These are phyloP conservation scores for Discostella pseudostelligera DNA, from an alignment of 108 stramenopile genomes.

Conservation along the genomic window DNA sequence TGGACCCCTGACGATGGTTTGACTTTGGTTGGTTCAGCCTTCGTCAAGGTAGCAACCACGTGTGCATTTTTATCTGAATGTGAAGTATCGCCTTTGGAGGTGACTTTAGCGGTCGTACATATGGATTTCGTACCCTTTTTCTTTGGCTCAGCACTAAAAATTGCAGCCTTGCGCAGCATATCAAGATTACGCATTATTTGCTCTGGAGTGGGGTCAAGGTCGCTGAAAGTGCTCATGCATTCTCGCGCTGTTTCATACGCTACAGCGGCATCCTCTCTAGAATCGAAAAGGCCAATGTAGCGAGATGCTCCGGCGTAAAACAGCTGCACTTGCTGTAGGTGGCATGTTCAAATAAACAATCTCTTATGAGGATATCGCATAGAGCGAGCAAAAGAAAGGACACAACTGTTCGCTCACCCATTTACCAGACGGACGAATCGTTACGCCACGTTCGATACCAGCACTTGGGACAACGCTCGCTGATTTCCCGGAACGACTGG, in stretches of 20 bases:
- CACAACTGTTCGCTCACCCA: slow-evolving; percentile 44
- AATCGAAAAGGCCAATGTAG: slow-evolving; percentile 85
- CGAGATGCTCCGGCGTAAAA: slow-evolving; percentile 83
- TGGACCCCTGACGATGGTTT: too few species aligned
- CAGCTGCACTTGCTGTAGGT: slow-evolving; percentile 69
- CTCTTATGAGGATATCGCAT: neutral
- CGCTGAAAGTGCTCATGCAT: slow-evolving; percentile 19
- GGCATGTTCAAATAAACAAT: neutral
- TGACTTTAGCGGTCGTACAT: too few species aligned
- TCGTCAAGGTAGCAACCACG: too few species aligned
- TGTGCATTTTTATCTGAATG: too few species aligned
- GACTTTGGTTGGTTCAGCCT: too few species aligned
- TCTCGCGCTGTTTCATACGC: slow-evolving; percentile 81
- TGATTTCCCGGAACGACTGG: neutral
- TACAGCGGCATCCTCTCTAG: slow-evolving; percentile 68
- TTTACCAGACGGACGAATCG: slow-evolving; percentile 84
- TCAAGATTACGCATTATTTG: slow-evolving; percentile 7
- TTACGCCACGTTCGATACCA: slow-evolving; percentile 71
- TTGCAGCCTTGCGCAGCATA: slow-evolving; percentile 11
- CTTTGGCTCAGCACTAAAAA: neutral
- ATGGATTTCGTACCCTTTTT: too few species aligned
- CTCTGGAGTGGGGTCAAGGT: slow-evolving; percentile 2
- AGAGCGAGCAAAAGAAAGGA: slow-evolving; percentile 2
- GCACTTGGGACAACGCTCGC: slow-evolving; percentile 25
- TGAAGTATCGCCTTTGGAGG: too few species aligned